These are phyloP conservation scores for Mycocentrospora acerina DNA, from an alignment of 2,329 filamentous ascomycete species.

Conservation along the genomic window DNA sequence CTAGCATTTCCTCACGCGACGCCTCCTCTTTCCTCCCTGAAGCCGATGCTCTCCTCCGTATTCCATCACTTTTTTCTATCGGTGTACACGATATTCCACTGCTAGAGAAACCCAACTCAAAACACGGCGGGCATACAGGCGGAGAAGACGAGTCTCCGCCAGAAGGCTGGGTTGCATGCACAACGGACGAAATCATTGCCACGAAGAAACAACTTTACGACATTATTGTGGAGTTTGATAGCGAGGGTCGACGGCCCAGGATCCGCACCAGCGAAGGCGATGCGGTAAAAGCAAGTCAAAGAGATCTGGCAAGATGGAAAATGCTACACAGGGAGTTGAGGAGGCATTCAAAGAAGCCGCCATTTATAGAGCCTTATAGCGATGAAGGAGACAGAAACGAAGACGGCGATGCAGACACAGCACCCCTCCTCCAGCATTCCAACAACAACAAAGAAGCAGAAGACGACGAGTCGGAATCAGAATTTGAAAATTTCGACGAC, in stretches of 20 bases:
- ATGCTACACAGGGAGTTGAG: constrained; percentile 38
- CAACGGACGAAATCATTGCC: constrained; percentile 87
- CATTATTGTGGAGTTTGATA: constrained; percentile 79
- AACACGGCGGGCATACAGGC: constrained; percentile 43
- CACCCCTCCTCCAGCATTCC: constrained; percentile 19
- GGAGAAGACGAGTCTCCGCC: constrained; percentile 36
- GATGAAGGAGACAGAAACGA: constrained; percentile 30
- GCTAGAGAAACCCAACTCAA: constrained; percentile 61
- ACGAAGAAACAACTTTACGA: constrained; percentile 89
- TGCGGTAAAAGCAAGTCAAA: constrained; percentile 80
- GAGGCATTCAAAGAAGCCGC: constrained; percentile 31
- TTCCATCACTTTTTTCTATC: constrained; percentile 86
- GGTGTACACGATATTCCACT: constrained; percentile 90
- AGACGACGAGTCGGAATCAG: too few relatives aligned
- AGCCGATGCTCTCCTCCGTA: constrained; percentile 61
- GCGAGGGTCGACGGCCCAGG: constrained; percentile 70
- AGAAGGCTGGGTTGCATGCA: constrained; percentile 88
- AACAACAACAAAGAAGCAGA: constrained; percentile 37
- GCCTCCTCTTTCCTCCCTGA: constrained; percentile 67
- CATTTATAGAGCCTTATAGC: constrained; percentile 17
- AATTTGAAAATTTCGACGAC: constrained; percentile 27
- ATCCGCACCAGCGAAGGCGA: constrained; percentile 66
- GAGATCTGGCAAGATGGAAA: constrained; percentile 75
- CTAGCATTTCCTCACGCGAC: constrained; percentile 78
- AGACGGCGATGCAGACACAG: constrained; percentile 3